Evolutionary conservation across 2,329 filamentous ascomycete species (phyloP).

Genomic region (Fusarium nodosum): DNA sequence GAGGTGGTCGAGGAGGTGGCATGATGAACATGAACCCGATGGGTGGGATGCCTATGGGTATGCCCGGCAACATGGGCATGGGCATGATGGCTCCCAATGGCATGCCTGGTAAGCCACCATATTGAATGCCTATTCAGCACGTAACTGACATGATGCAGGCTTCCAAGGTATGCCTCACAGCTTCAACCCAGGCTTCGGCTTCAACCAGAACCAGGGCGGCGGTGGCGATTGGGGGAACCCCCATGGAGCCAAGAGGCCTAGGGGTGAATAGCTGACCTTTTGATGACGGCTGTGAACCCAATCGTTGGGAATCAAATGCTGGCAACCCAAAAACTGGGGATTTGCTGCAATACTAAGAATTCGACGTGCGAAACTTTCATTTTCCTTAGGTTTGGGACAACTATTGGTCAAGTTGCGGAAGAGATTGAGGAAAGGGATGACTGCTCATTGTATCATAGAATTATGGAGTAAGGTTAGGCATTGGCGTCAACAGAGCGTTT

Average conservation of each 20-base stretch:
- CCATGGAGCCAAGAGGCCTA: conserved; percentile 82
- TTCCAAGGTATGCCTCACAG: conserved; percentile 78
- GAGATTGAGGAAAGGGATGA: conserved; percentile 22
- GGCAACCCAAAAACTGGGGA: background rate
- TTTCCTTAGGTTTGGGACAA: conserved; percentile 10
- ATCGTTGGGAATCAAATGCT: background rate
- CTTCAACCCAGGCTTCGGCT: conserved; percentile 80
- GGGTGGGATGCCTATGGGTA: conserved; percentile 66
- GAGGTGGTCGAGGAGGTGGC: conserved; percentile 63
- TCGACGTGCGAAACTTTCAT: conserved; percentile 1
- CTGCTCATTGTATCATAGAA: conserved; percentile 47
- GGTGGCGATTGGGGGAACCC: conserved; percentile 79
- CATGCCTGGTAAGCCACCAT: conserved; percentile 54
- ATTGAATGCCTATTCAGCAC: background rate
- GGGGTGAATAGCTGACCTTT: conserved; percentile 70
- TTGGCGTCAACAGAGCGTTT: conserved; percentile 47
- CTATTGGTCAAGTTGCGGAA: conserved; percentile 17
- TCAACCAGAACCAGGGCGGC: conserved; percentile 64
- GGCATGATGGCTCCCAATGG: conserved; percentile 66
- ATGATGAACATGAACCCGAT: conserved; percentile 65
- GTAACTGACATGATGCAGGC: conserved; percentile 57
- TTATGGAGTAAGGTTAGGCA: conserved; percentile 46
- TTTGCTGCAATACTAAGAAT: conserved; percentile 1
- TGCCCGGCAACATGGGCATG: conserved; percentile 71
- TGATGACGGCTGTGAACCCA: background rate